Base-by-base conservation (phyloP, 2,329 filamentous ascomycete genomes). In the Karstenula rhodostoma region DNA sequence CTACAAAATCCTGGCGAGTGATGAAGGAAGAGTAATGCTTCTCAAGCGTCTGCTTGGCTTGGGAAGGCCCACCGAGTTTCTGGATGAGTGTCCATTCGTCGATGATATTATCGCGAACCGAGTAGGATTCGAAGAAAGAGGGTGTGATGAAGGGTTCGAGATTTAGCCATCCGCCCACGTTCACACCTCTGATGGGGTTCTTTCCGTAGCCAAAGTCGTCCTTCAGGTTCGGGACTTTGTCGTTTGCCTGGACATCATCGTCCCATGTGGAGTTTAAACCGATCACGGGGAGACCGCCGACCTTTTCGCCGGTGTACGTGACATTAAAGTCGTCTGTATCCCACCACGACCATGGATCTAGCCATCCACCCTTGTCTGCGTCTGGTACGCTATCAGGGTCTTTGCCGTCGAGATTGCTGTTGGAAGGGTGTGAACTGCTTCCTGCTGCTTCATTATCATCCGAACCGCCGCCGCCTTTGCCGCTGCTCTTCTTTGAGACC, bases 91-190 rank as follows among this genome's bases (percentile, higher is more conserved):
- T 96, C 78, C 87, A 98, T 77, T 99, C 95, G 73, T 99, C 95
- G 19, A 98, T 85, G 44, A 98, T 87, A 5, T 78, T 87, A 81
- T 81, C 89, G 67, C 78, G 80, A 2, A 79, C 77, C 42, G 83
- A 81, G 73, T 90, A 92, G 63, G 85, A 85, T 62, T 87, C 80
- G 80, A 99, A 99, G 27, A 97, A 85, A 0, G 94, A 97, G 0
- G 95, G 95, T 4, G 92, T 94, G 74, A 99, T 98, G 76, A 96
- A 97, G 0, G 95, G 95, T 73, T 99, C 95, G 13, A 99, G 81
- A 2, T 90, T 91, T 1, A 99, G 86, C 95, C 95, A 99, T 13
- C 95, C 95, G 53, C 95, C 95, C 1, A 98, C 76, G 70, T 97
- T 98, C 37, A 98, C 92, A 0, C 95, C 95, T 7, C 94, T 88